Evolutionary conservation across 2,329 filamentous ascomycete species (phyloP).

Genomic region (Sporothrix curviconia): DNA sequence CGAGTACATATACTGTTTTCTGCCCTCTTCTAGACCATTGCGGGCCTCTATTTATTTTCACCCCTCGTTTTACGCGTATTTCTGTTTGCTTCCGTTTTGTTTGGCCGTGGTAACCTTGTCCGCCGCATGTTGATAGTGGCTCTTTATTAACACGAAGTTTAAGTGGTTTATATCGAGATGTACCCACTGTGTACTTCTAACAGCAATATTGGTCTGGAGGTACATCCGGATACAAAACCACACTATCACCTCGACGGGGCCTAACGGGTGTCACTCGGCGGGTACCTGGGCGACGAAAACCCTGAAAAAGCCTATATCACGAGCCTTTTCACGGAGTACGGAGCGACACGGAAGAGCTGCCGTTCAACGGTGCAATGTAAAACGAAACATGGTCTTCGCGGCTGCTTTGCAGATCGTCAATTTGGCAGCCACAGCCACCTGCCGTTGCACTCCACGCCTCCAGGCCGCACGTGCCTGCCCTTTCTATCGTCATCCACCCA

Average conservation of each 20-base stretch:
- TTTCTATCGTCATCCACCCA: neutral
- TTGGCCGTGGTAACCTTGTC: neutral
- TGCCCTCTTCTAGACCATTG: neutral
- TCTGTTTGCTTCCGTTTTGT: neutral
- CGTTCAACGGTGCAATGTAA: neutral
- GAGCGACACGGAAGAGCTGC: neutral
- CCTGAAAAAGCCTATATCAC: neutral
- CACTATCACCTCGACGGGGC: neutral
- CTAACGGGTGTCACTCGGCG: neutral
- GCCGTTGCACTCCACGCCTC: neutral
- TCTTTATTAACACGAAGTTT: neutral
- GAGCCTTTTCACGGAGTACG: neutral
- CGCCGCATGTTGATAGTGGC: neutral
- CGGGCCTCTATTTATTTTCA: neutral
- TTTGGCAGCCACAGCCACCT: no score
- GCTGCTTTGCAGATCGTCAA: no score
- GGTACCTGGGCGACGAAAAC: neutral
- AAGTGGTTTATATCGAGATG: neutral
- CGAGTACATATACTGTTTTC: no score
- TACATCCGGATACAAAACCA: neutral
- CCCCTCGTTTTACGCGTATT: neutral
- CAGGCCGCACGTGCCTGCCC: conserved; percentile 1
- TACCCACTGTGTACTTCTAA: neutral
- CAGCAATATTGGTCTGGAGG: neutral
- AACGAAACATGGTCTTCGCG: neutral